Evolutionary conservation across 2,329 filamentous ascomycete genomes (phyloP), one percentile per base, ranked within the genome.

Genomic region (Ophiostoma ulmi): DNA sequence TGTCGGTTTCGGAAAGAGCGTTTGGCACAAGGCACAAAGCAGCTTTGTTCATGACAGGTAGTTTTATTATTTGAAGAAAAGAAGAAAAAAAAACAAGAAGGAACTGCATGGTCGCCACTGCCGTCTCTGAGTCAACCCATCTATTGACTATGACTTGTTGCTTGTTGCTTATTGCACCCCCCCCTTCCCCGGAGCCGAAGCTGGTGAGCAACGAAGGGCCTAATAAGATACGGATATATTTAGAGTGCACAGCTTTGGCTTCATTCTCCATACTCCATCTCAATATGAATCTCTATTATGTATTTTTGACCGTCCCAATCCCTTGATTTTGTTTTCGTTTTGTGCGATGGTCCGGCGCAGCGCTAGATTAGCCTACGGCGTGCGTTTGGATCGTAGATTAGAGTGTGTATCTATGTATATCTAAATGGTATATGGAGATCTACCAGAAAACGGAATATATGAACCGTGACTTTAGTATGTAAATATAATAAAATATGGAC

Each of bases 291-390:
- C 63, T 36, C 36, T 11, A 65, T 26, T 36, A 20, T 64, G 61
- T 17, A 65, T 65, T 65, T 65, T 65, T 65, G 61, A 22, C 31
- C 31, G 14, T 3, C 63, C n/a, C 2, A 11, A 65, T 11, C 20
- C 63, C 63, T 14, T 39, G 7, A 22, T n/a, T 64, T 36, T 38
- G 17, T 44, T 67, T 67, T 41, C 5, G 65, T 67, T 67, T 67
- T 67, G 65, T 67, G 65, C 65, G 65, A 48, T 44, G 44, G 64
- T 48, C 65, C 38, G 39, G 39, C 65, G 63, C n/a, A 4, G n/a
- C 63, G 65, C 65, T 67, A 67, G 38, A 67, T 35, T 44, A 48
- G 38, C 26, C 22, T 48, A 14, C 22, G n/a, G 36, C 35, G 63
- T 65, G 63, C n/a, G 20, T 41, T 35, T 31, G 31, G 65, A 67